Evolutionary conservation across 306 rosid genomes (phyloP).

Genomic region (Hylodesmum podocarpum): DNA sequence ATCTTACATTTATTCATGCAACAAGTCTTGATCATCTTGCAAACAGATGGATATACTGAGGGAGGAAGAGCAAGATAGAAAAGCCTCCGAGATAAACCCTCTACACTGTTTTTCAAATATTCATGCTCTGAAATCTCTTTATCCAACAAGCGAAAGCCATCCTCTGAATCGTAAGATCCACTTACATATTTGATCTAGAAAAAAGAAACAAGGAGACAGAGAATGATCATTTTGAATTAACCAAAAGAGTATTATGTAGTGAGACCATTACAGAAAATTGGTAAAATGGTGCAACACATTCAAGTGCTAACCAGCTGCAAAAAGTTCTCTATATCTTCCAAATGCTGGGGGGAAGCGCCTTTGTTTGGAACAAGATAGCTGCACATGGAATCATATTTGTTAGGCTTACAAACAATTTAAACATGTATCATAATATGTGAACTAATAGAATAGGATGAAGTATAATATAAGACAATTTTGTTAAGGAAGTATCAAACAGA

Average conservation of each 20-base stretch:
- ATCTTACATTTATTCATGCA: conserved; percentile 73
- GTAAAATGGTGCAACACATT: conserved; percentile 8
- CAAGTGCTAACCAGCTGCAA: conserved; percentile 64
- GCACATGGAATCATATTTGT: conserved; percentile 32
- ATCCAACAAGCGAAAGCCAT: conserved; percentile 72
- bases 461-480: not conserved
- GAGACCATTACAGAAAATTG: not conserved
- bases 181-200: conserved; percentile 73
- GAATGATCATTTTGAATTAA: not conserved
- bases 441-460: not conserved
- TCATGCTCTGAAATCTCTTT: conserved; percentile 70
- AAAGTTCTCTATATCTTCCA: conserved; percentile 52
- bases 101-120: conserved; percentile 43
- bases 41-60: conserved; percentile 85
- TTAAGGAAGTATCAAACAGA: conserved; percentile 7
- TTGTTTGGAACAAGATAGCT: conserved; percentile 62
- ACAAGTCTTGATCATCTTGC: conserved; percentile 70
- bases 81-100: conserved; percentile 75
- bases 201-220: not conserved
- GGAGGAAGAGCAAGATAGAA: conserved; percentile 96
- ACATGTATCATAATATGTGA: not conserved
- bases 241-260: not conserved
- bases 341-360: conserved; percentile 43
- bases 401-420: not conserved
- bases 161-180: conserved; percentile 77